Evolutionary conservation across 75 land plant genomes (phyloP), one percentile per base, ranked within the genome.

Genomic region (Pinus taeda): DNA sequence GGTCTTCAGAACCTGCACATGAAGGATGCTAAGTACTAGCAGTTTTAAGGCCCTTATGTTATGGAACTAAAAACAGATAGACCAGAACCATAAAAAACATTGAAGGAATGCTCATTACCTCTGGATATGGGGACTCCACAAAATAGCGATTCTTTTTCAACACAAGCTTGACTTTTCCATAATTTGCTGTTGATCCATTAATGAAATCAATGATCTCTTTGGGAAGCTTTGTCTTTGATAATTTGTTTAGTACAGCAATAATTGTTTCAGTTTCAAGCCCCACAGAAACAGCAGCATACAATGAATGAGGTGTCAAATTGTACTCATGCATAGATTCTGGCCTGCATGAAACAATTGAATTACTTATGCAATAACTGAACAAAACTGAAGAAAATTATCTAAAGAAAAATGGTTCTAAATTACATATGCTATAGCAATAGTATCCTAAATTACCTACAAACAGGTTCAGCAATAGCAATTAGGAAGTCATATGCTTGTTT

Each of bases 251-350:
- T 13, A 96, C 99, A 69, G 87, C 75, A 15, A 96, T 86, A 9
- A 96, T 89, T n/a, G 99, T 96, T 71, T 94, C 91, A 12, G 99
- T 96, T 73, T 96, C 99, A 15, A 96, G 91, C 2, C 99, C 99
- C 57, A 96, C 99, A 55, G 99, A 96, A n/a, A 96, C 99, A 15
- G 99, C 99, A 57, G 99, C 99, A 82, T 96, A 96, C 29, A 96
- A 81, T 0, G 99, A 96, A 74, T 96, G 99, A 1, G 99, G 99
- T 6, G 99, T 96, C 74, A 96, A 78, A 74, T 96, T 96, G 78
- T 96, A 96, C 78, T 96, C 99, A 60, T 96, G 99, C 95, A 96
- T 95, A 29, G 88, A 86, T 79, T 96, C 99, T 9, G 99, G 99
- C 82, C 99, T 93, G 88, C 78, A 83, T 17, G 13, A 37, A 30